Base-by-base conservation (phyloP, 2,329 filamentous ascomycete genomes). In the Epichloe typhina region DNA sequence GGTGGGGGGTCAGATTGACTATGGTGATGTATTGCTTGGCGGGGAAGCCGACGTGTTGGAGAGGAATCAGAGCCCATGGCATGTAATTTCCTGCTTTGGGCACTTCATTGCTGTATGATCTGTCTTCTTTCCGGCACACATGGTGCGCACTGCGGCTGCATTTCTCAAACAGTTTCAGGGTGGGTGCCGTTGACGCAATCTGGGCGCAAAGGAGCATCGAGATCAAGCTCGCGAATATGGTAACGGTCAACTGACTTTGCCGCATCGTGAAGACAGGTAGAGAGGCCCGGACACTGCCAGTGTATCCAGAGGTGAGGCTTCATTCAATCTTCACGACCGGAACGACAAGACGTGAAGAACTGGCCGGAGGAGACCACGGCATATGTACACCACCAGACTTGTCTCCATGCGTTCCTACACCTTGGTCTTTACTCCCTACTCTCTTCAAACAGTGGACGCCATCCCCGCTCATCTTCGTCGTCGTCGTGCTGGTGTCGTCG, bases 1-100 rank as follows among this genome's bases (percentile, higher is more conserved):
- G 55, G 39, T 66, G 60, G 1, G 1, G 64, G 64, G 64, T 66
- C 31, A 66, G 56, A 41, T 66, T 66, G 33, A 66, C 63, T 15
- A 66, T 61, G 2, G 64, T 63, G 47, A 66, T 51, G 52, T 63
- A 66, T 37, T 61, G 61, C 19, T 53, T 58, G 15, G 53, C 49
- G 1, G 52, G 43, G 23, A 53, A 53, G 7, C 52, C 52, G 35
- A 53, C 17, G 11, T 33, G 17, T 13, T 33, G 48, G 12, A 50
- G 39, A 4, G 42, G 47, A 6, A 53, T 50, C n/a, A 41, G 38
- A 9, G 23, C 37, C 53, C 53, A 54, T 7, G 51, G 51, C 53
- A 54, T 54, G 39, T 50, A 50, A 35, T 35, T 53, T 5, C 51
- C 53, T 7, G 9, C 33, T 23, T 43, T 40, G 21, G 46, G 51